Percentiles rank a stretch among this genome's conserved stretches.
These are phyloP conservation scores for Clonostachys rhizophaga DNA, from an alignment of 2,329 filamentous ascomycete species.

Conservation along the genomic window DNA sequence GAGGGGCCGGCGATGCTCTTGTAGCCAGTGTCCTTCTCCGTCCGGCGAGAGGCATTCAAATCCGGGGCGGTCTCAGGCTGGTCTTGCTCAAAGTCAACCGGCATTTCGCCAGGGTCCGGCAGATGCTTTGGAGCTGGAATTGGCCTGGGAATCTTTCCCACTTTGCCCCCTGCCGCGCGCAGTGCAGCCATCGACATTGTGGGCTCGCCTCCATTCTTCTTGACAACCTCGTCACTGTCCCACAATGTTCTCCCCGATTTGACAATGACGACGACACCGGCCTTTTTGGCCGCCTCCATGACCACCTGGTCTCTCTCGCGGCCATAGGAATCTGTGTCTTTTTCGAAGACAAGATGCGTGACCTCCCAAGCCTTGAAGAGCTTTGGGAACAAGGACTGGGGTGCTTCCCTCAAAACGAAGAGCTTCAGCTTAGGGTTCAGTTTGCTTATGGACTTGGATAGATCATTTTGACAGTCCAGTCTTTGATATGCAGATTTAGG, in stretches of 20 bases:
- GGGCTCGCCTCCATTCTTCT: constrained; percentile 60
- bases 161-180: constrained; percentile 54
- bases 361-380: constrained; percentile 70
- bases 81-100: constrained; percentile 53
- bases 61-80: constrained; percentile 47
- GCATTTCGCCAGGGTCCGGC: constrained; percentile 61
- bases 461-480: constrained; percentile 68
- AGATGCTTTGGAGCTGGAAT: constrained; percentile 53
- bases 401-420: constrained; percentile 67
- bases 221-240: constrained; percentile 67
- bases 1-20: constrained; percentile 59
- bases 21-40: constrained; percentile 53
- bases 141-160: constrained; percentile 58
- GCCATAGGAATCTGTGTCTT: constrained; percentile 72
- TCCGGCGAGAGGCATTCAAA: constrained; percentile 53
- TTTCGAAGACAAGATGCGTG: constrained; percentile 74
- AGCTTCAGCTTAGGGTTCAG: constrained; percentile 69
- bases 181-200: constrained; percentile 72
- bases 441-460: constrained; percentile 61
- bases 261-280: constrained; percentile 65
- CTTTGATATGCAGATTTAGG: constrained; percentile 13
- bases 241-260: constrained; percentile 65
- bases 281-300: constrained; percentile 51
- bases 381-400: constrained; percentile 67
- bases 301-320: constrained; percentile 59